Conservation (phyloP, 2,329 filamentous ascomycete genomes). For the Fusarium lateritium region DNA sequence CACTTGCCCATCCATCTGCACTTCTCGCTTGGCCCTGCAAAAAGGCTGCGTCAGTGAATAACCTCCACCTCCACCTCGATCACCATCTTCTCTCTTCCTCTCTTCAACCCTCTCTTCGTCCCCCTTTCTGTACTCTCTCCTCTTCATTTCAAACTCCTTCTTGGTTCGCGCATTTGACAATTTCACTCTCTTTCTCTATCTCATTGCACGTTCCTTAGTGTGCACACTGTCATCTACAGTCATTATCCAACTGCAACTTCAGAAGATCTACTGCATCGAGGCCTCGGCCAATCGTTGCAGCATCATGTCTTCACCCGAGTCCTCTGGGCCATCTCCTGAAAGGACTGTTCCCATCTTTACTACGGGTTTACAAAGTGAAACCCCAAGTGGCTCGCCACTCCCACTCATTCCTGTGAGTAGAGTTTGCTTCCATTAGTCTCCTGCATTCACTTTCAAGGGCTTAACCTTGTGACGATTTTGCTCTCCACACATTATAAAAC, state of each 20-base stretch:
- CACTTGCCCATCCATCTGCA: slow-evolving; percentile 43
- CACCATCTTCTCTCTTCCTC: slow-evolving; percentile 29
- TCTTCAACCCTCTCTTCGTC: slow-evolving; percentile 27
- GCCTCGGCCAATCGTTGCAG: slow-evolving; percentile 9
- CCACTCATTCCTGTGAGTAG: slow-evolving; percentile 35
- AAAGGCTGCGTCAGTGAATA: slow-evolving; percentile 48
- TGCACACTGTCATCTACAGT: slow-evolving; percentile 49
- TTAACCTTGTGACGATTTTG: not conserved
- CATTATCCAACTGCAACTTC: slow-evolving; percentile 30
- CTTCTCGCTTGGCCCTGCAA: slow-evolving; percentile 42
- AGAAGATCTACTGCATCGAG: slow-evolving; percentile 19
- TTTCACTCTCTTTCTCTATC: slow-evolving; percentile 50
- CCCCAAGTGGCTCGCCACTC: slow-evolving; percentile 32
- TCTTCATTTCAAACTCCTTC: slow-evolving; percentile 38
- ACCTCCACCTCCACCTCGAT: slow-evolving; percentile 41
- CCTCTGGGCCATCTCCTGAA: slow-evolving; percentile 50
- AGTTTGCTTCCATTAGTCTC: slow-evolving; percentile 15
- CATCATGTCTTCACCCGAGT: slow-evolving; percentile 53
- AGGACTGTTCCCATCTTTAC: slow-evolving; percentile 35
- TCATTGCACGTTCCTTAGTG: slow-evolving; percentile 48
- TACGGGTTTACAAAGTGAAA: slow-evolving; percentile 43
- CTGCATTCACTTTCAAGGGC: not conserved
- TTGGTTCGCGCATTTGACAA: slow-evolving; percentile 37
- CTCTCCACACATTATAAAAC: not conserved
- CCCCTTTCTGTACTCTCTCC: slow-evolving; percentile 21